Percentiles rank a stretch among this genome's conserved stretches.
phyloP scores from a whole-genome alignment of 805 yeast genomes.

The Tetrapisispora phaffii region DNA sequence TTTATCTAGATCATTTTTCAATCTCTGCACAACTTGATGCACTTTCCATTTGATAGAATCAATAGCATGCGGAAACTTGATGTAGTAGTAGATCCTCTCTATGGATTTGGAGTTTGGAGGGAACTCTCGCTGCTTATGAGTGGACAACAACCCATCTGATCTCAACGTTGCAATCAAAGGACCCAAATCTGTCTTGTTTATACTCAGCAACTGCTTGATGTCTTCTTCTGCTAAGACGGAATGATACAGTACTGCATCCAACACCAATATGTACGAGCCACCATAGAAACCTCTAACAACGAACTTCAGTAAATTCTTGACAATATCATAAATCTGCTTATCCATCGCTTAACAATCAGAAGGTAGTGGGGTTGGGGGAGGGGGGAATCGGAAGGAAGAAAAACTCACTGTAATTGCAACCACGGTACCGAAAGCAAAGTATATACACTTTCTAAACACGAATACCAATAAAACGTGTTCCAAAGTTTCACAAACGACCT shows the following conservation, averaged over 20 bases:
- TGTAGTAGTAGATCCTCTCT: constrained; percentile 71
- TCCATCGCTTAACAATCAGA: constrained; percentile 18
- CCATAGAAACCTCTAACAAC: constrained; percentile 85
- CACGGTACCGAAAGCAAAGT: too few species aligned
- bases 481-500: too few species aligned
- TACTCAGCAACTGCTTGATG: constrained; percentile 65
- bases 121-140: constrained; percentile 63
- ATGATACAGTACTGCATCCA: constrained; percentile 83
- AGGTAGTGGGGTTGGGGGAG: too few species aligned
- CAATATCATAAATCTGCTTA: constrained; percentile 34
- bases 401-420: too few species aligned
- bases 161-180: constrained; percentile 69
- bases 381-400: too few species aligned
- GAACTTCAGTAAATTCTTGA: constrained; percentile 48
- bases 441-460: too few species aligned
- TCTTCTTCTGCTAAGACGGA: constrained; percentile 91
- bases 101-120: constrained; percentile 55
- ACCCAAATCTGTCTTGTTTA: constrained; percentile 79
- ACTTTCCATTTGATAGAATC: constrained; percentile 96
- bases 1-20: constrained; percentile 75
- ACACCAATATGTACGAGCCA: constrained; percentile 66
- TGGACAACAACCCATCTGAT: constrained; percentile 71
- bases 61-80: constrained; percentile 85
- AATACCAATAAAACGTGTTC: too few species aligned
- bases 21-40: constrained; percentile 67